Base-by-base conservation (phyloP, 495 filamentous ascomycete genomes). In the Penicillium taxi region DNA sequence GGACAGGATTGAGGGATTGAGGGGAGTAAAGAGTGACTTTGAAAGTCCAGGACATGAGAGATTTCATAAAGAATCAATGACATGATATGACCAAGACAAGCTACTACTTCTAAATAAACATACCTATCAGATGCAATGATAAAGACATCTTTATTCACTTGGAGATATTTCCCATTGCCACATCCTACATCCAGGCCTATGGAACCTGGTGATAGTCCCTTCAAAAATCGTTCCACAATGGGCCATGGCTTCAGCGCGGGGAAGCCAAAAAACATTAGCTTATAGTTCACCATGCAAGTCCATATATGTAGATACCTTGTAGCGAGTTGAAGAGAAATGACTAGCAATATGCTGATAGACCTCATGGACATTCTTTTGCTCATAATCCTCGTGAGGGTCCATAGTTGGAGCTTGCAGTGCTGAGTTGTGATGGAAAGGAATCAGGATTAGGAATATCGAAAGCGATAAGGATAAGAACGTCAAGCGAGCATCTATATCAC, bases 121-220 rank as follows among this genome's bases (percentile, higher is more conserved):
- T 61, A 93, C 70, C 90, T 73, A 70, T 98, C 91, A 34, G 82
- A 90, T 23, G 78, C 91, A 35, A 98, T 50, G 42, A 96, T 87
- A 60, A 82, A 87, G 18, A 96, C 62, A 46, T 79, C 67, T 13
- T 62, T 72, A 58, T 91, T 94, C 24, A 93, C 84, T 26, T 72
- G 61, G 30, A 96, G 64, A 53, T 96, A 94, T 67, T 98, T 98
- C 45, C 91, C 91, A 66, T 98, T 98, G 35, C 91, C 91, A 62
- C 91, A 96, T 30, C 71, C 71, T 41, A 96, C 73, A 59, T 98
- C 91, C 15, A 96, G 66, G 6, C 91, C 91, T 22, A 96, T 63
- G n/a, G 85, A 72, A 11, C 88, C 90, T 17, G 74, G 67, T 4
- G 69, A 56, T 20, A 83, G 67, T n/a, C 66, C 61, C 26, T 61